Conservation (phyloP, 192 early-diverging fungal species). For the Coemansia guatemalensis region DNA sequence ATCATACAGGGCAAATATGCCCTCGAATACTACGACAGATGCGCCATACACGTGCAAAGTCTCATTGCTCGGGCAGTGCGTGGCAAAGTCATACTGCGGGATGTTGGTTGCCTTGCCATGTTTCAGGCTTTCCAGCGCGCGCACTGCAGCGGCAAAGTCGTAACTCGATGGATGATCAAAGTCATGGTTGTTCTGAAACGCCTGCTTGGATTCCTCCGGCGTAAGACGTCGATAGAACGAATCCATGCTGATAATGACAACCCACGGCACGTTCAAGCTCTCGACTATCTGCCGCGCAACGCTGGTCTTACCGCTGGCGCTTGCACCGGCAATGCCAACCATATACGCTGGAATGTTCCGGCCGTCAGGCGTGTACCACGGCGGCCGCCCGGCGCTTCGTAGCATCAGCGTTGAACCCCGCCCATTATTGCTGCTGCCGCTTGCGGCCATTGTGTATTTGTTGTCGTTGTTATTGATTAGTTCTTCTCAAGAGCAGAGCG, state of each 20-base stretch:
- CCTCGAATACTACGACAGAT: slow-evolving; percentile 95
- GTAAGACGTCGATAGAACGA: slow-evolving; percentile 90
- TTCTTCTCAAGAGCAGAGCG: neutral
- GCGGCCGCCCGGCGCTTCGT: slow-evolving; percentile 47
- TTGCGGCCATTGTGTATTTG: neutral
- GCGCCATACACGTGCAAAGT: slow-evolving; percentile 83
- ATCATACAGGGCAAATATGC: slow-evolving; percentile 96
- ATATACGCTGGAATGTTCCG: slow-evolving; percentile 65
- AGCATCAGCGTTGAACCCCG: slow-evolving; percentile 46
- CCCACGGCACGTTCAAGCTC: slow-evolving; percentile 77
- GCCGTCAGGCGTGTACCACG: slow-evolving; percentile 59
- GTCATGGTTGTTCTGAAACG: slow-evolving; percentile 76
- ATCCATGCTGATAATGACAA: slow-evolving; percentile 93
- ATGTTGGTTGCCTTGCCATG: slow-evolving; percentile 76
- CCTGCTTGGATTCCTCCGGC: slow-evolving; percentile 65
- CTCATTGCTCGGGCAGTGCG: slow-evolving; percentile 71
- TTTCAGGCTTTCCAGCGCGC: slow-evolving; percentile 74
- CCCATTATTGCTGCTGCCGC: neutral
- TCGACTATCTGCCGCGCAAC: slow-evolving; percentile 73
- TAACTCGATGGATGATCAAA: slow-evolving; percentile 93
- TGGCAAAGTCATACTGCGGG: slow-evolving; percentile 90
- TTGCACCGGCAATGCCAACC: slow-evolving; percentile 78
- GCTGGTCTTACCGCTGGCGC: slow-evolving; percentile 84
- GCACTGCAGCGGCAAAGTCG: slow-evolving; percentile 75
- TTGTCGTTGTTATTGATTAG: neutral